phyloP scores from a whole-genome alignment of 177 flowering plant species.

The Tripterygium wilfordii region DNA sequence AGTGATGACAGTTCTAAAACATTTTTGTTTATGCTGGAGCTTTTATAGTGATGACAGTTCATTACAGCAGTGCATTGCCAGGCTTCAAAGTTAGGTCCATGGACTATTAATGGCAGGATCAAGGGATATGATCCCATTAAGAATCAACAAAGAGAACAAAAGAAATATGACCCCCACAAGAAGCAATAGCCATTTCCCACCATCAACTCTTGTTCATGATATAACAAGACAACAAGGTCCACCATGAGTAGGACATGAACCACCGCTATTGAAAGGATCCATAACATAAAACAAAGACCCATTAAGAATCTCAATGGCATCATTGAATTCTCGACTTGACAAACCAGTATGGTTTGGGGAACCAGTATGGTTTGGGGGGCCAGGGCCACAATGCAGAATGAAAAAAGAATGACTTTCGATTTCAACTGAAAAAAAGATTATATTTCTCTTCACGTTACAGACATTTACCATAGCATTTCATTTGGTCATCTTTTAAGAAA shows the following conservation, averaged over 20 bases:
- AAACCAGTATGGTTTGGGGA: neutral
- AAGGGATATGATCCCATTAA: too few relatives aligned
- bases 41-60: too few relatives aligned
- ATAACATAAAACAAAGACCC: neutral
- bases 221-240: constrained; percentile 4
- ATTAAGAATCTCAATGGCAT: constrained; percentile 3
- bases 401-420: neutral
- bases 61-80: too few relatives aligned
- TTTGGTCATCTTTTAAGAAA: neutral
- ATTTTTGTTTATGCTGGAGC: too few relatives aligned
- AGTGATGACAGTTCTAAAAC: too few relatives aligned
- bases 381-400: neutral
- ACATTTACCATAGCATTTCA: constrained; percentile 8
- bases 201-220: constrained; percentile 3
- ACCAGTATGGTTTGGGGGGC: neutral
- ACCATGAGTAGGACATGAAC: neutral
- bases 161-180: too few relatives aligned
- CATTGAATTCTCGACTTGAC: constrained; percentile 1
- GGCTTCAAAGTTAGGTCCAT: too few relatives aligned
- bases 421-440: neutral
- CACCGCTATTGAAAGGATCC: neutral
- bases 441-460: neutral
- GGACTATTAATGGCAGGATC: too few relatives aligned
- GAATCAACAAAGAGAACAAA: too few relatives aligned
- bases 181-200: constrained; percentile 2